A percentile compares a stretch with the other conserved stretches of the same genome.
Conservation (phyloP, 345 rosid genomes). For the Microthlaspi erraticum region DNA sequence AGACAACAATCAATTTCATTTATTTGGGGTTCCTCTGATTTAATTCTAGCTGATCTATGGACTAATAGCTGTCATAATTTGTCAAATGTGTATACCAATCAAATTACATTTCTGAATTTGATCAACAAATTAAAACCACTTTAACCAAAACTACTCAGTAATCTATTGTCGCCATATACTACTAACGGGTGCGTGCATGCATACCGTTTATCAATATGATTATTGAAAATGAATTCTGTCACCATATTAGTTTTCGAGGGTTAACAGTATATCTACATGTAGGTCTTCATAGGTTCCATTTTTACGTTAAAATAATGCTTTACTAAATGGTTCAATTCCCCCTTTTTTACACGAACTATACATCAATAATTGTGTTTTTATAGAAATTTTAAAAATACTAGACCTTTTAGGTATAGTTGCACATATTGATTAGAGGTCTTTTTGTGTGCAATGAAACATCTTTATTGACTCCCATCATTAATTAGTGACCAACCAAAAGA, state of each 20-base stretch:
- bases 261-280: background rate
- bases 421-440: slow-evolving; percentile 29
- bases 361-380: background rate
- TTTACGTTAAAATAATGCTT: background rate
- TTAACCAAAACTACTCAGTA: slow-evolving; percentile 16
- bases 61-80: slow-evolving; percentile 32
- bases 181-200: slow-evolving; percentile 1
- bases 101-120: background rate
- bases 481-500: slow-evolving; percentile 44
- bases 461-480: slow-evolving; percentile 27
- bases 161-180: background rate
- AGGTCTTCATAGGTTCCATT: background rate
- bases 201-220: background rate
- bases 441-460: slow-evolving; percentile 23
- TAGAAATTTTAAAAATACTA: background rate
- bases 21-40: slow-evolving; percentile 20
- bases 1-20: slow-evolving; percentile 36
- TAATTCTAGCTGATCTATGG: slow-evolving; percentile 17
- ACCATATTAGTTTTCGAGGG: background rate
- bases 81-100: slow-evolving; percentile 24
- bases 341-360: background rate
- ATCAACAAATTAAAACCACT: slow-evolving; percentile 26
- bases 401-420: slow-evolving; percentile 29
- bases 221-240: background rate
- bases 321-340: background rate